Base-by-base conservation (phyloP, 2,329 filamentous ascomycete species). In the Kalmusia sp. region DNA sequence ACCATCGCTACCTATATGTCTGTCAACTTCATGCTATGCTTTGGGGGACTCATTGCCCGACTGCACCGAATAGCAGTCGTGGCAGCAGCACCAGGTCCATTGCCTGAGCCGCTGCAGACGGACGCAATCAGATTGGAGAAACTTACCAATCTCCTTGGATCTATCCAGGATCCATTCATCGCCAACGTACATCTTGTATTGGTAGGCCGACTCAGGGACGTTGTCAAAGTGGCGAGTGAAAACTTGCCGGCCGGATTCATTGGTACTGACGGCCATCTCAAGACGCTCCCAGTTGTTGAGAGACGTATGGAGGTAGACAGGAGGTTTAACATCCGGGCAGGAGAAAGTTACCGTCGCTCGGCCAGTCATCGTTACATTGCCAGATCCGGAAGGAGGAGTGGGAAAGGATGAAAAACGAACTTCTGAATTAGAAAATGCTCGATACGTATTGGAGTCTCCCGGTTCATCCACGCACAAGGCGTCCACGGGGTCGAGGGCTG, bases 151-250 rank as follows among this genome's bases (percentile, higher is more conserved):
- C 12, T 84, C 82, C 49, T 81, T 79, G 38, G 77, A 78, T 52
- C 90, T 85, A 61, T 92, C 84, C 39, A 90, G 72, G 21, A 86
- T 78, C 84, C 86, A 90, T 58, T 90, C 84, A 17, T 80, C 70
- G 8, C 88, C 88, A 30, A 89, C 77, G 25, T 87, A 83, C 62
- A 92, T 89, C 73, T 91, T 92, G 80, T 92, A 93, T 64, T 90
- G 86, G 59, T 91, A 84, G 52, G 84, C 81, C 40, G 83, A 80
- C 19, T 82, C 83, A 19, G 82, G 77, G 15, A 84, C 77, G 6
- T 83, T 78, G 30, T 80, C 69, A 38, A 91, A 78, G 1, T 79
- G 73, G 52, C 84, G 84, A 37, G 73, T 78, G 67, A 90, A 92
- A 11, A 81, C 67, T 52, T 84, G 76, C 49, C 87, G 69, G n/a